Evolutionary conservation across 2,329 filamentous ascomycete genomes (phyloP).

Genomic region (Ophiostoma himal-ulmi): DNA sequence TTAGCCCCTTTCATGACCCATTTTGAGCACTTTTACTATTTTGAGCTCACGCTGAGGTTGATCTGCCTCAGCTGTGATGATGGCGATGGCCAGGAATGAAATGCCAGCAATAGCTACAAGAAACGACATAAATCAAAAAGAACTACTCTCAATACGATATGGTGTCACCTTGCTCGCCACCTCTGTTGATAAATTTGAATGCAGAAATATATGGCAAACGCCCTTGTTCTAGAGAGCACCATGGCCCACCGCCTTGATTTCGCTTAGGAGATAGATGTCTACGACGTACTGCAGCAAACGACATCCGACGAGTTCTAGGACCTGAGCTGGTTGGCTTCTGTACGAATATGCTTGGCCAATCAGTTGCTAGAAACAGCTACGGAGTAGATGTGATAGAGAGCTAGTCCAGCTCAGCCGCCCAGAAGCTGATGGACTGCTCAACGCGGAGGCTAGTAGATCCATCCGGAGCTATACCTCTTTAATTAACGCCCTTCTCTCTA

Average conservation of each 20-base stretch:
- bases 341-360: not conserved
- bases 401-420: not conserved
- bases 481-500: not conserved
- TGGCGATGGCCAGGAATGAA: not conserved
- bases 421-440: not conserved
- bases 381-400: not conserved
- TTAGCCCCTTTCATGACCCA: slow-evolving; percentile 1
- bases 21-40: not conserved
- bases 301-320: no score
- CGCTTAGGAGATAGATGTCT: no score
- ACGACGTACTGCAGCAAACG: no score
- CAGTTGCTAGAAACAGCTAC: not conserved
- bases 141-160: no score
- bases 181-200: not conserved
- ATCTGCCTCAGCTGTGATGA: not conserved
- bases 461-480: slow-evolving; percentile 8
- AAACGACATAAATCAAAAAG: no score
- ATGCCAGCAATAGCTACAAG: no score
- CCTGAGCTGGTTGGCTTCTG: not conserved
- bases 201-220: not conserved
- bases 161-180: no score
- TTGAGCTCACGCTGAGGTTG: not conserved
- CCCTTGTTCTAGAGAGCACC: not conserved
- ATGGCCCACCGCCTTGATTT: no score
- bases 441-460: slow-evolving; percentile 8